Evolutionary conservation across 106 monocot genomes (phyloP), one percentile per base, ranked within the genome.

Genomic region (Narthecium ossifragum): DNA sequence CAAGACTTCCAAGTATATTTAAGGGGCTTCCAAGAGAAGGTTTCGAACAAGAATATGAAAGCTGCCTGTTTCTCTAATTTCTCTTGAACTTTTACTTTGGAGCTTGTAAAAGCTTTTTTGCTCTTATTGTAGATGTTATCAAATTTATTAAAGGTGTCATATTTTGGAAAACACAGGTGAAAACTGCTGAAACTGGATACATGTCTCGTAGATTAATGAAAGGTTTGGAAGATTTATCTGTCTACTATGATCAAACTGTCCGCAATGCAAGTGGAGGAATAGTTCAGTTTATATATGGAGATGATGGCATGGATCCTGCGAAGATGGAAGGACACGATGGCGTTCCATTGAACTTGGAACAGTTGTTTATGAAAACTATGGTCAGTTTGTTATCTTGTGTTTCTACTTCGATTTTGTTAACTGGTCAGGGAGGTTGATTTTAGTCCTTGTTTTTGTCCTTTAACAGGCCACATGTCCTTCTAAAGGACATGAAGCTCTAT

Each of bases 111-210:
- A 8, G 3, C 4, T 14, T 53, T 29, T 62, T 38, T 51, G 45
- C n/a, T n/a, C n/a, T n/a, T n/a, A n/a, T n/a, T n/a, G n/a, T n/a
- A n/a, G n/a, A n/a, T n/a, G n/a, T n/a, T n/a, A n/a, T n/a, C n/a
- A n/a, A n/a, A n/a, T n/a, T n/a, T n/a, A n/a, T n/a, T n/a, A n/a
- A n/a, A n/a, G n/a, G n/a, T n/a, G n/a, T n/a, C n/a, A n/a, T n/a
- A n/a, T n/a, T n/a, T n/a, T n/a, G n/a, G n/a, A n/a, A n/a, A 15
- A 58, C 49, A 37, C 69, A 98, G 98, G 91, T 98, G 29, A 98
- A 98, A 88, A 98, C 98, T 34, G 98, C 98, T 41, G 91, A 98
- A 64, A 98, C 98, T 63, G 98, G 98, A 59, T 98, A 98, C 43
- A 98, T 98, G 98, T 98, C 98, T 56, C 90, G 90, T 21, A 81